These are phyloP conservation scores for Rhizopus stolonifer DNA, from an alignment of 371 early-diverging fungal species.

Conservation along the genomic window DNA sequence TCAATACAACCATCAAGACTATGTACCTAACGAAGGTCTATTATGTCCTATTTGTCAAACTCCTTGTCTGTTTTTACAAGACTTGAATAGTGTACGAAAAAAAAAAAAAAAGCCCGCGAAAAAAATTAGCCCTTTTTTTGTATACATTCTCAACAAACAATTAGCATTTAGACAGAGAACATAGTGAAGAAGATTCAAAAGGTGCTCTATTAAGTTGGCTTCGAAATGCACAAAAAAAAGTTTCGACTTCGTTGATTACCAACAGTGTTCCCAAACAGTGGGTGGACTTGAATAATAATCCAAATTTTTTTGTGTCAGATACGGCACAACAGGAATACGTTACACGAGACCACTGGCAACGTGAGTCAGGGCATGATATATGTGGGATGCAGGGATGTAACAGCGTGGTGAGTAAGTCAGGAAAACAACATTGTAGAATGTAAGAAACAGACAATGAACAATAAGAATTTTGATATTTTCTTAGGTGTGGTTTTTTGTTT, in stretches of 20 bases:
- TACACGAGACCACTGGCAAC: constrained; percentile 59
- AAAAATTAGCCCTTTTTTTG: not conserved
- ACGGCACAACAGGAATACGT: constrained; percentile 35
- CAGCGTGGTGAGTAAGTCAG: constrained; percentile 33
- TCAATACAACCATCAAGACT: constrained; percentile 41
- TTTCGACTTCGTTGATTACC: constrained; percentile 31
- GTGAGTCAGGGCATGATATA: constrained; percentile 35
- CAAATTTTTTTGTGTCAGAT: constrained; percentile 40
- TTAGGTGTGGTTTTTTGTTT: constrained; percentile 71
- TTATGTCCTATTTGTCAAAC: constrained; percentile 57
- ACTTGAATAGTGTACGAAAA: constrained; percentile 48
- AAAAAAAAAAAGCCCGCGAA: too few relatives aligned
- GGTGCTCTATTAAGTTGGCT: constrained; percentile 49
- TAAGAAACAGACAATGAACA: constrained; percentile 8
- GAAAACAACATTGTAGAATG: constrained; percentile 52
- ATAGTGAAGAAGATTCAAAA: constrained; percentile 47
- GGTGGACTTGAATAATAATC: constrained; percentile 25
- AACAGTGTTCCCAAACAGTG: constrained; percentile 24
- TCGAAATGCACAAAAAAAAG: constrained; percentile 44
- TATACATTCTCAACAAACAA: not conserved
- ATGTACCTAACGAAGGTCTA: constrained; percentile 41
- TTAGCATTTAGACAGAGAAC: constrained; percentile 44
- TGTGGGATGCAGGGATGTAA: constrained; percentile 49
- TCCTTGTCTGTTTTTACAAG: constrained; percentile 42
- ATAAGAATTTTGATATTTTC: not conserved